Percentiles rank a stretch among this genome's conserved stretches.
These are phyloP conservation scores for Carpinus viminea DNA, from an alignment of 306 rosid genomes.

Conservation along the genomic window DNA sequence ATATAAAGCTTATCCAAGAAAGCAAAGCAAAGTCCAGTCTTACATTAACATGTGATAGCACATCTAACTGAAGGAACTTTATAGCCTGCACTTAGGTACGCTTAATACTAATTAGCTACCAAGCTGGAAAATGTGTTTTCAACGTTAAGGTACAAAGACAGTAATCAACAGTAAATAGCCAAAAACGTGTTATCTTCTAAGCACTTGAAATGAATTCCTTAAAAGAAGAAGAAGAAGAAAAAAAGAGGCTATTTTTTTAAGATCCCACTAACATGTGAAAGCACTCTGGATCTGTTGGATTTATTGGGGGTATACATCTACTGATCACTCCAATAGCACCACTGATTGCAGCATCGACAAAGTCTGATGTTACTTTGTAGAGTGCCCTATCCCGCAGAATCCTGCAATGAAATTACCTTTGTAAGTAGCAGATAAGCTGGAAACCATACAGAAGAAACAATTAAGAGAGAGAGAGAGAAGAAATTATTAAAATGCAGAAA, in stretches of 20 bases:
- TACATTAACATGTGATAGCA: neutral
- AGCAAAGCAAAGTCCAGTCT: neutral
- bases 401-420: slow-evolving; percentile 43
- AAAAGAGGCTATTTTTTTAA: neutral
- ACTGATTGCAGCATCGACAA: slow-evolving; percentile 90
- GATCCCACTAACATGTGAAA: slow-evolving; percentile 91
- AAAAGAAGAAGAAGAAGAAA: slow-evolving; percentile 7
- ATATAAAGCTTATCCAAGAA: neutral
- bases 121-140: neutral
- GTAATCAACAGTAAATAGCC: neutral
- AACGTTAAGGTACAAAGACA: neutral
- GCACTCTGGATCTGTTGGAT: slow-evolving; percentile 99
- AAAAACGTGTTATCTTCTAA: neutral
- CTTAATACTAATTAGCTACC: neutral
- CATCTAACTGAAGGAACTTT: slow-evolving; percentile 14
- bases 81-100: slow-evolving; percentile 14
- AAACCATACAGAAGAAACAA: slow-evolving; percentile 19
- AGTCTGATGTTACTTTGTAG: slow-evolving; percentile 97
- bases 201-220: neutral
- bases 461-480: neutral
- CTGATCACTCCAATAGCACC: slow-evolving; percentile 95
- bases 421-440: neutral
- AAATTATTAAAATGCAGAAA: slow-evolving; percentile 2
- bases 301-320: slow-evolving; percentile 96
- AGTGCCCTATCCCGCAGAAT: slow-evolving; percentile 98